Conservation (phyloP, 441 rosid species). For the Macaranga tanarius region DNA sequence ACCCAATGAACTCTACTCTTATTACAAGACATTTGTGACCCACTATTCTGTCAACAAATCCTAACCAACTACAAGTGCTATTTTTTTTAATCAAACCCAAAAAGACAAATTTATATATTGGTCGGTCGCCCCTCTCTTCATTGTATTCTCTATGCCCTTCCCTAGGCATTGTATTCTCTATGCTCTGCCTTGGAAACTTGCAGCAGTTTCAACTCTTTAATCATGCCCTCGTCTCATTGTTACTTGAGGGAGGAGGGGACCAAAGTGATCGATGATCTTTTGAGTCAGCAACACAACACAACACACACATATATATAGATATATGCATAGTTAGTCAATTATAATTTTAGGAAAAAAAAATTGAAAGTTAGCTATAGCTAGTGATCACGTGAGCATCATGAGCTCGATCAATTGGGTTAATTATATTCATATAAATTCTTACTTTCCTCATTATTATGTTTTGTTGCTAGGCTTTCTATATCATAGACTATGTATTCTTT, state of each 20-base stretch:
- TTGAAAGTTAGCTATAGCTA: not conserved
- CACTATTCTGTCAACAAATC: constrained; percentile 21
- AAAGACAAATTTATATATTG: not conserved
- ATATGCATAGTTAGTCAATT: not conserved
- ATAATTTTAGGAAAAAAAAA: not conserved
- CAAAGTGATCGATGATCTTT: constrained; percentile 14
- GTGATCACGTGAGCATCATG: constrained; percentile 37
- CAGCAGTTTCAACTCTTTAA: constrained; percentile 23
- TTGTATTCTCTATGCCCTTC: constrained; percentile 12
- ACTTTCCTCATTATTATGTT: constrained; percentile 35
- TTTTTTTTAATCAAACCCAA: not conserved
- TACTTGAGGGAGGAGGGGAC: constrained; percentile 25
- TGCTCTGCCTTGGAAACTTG: constrained; percentile 35
- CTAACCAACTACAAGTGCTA: not conserved
- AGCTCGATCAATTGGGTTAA: constrained; percentile 29
- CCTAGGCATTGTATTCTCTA: constrained; percentile 25
- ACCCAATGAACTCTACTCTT: constrained; percentile 17
- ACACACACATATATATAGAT: too few species aligned
- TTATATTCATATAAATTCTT: not conserved
- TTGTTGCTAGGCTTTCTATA: constrained; percentile 13
- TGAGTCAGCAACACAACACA: constrained; percentile 23
- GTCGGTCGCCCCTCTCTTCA: not conserved
- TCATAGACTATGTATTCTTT: not conserved
- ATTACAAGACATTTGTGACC: constrained; percentile 24
- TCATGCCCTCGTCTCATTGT: constrained; percentile 16